A percentile compares a stretch with the other conserved stretches of the same genome.
Conservation (phyloP, 169 alveolate species). For the Cryptosporidium canis region DNA sequence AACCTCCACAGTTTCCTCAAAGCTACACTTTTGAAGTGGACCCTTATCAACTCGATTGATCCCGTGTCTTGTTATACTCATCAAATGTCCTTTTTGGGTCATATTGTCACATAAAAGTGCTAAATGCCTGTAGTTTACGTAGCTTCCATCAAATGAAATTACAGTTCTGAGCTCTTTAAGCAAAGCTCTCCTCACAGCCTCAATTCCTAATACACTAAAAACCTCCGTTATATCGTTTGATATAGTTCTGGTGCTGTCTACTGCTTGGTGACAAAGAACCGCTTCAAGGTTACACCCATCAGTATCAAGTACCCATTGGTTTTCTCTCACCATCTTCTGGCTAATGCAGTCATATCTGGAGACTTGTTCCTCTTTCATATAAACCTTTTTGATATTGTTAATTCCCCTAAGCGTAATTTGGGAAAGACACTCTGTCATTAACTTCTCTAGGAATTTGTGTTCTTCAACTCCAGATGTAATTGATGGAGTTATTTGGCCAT, state of each 20-base stretch:
- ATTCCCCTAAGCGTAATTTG: constrained; percentile 86
- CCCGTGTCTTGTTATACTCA: constrained; percentile 99
- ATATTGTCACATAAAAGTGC: constrained; percentile 98
- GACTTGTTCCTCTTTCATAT: constrained; percentile 94
- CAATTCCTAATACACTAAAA: constrained; percentile 96
- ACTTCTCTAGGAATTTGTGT: constrained; percentile 86
- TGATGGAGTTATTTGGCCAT: constrained; percentile 38
- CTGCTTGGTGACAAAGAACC: constrained; percentile 85
- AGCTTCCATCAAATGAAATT: constrained; percentile 92
- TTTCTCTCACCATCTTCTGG: constrained; percentile 84
- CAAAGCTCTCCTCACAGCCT: constrained; percentile 98
- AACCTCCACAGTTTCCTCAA: constrained; percentile 99
- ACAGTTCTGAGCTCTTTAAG: constrained; percentile 93
- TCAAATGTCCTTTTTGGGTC: constrained; percentile 99
- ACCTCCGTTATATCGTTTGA: constrained; percentile 98
- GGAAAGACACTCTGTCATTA: constrained; percentile 87
- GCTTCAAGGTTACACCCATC: constrained; percentile 97
- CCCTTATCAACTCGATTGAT: constrained; percentile 98
- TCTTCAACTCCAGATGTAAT: constrained; percentile 82
- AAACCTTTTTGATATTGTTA: constrained; percentile 93
- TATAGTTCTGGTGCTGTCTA: constrained; percentile 92
- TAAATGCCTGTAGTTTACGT: constrained; percentile 98
- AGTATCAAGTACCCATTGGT: constrained; percentile 98
- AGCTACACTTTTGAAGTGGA: constrained; percentile 97
- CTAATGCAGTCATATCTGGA: constrained; percentile 88